These are phyloP conservation scores for Syncephalastrum sp. DNA, from an alignment of 371 early-diverging fungal species.

Conservation along the genomic window DNA sequence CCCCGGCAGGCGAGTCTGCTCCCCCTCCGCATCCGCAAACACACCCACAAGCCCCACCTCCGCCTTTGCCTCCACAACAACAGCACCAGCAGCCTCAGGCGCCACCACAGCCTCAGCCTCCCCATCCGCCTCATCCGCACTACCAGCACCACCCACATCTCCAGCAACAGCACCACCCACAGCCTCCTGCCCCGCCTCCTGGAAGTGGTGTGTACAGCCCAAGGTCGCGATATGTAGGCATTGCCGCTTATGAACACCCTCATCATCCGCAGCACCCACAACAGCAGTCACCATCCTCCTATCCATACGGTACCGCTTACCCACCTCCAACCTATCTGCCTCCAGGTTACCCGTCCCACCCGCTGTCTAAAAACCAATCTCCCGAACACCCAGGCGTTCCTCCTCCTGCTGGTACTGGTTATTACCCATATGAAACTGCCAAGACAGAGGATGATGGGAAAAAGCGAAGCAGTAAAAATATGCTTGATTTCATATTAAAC, in stretches of 20 bases:
- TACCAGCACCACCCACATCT: conserved; percentile 19
- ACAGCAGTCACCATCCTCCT: conserved; percentile 5
- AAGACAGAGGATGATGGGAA: background rate
- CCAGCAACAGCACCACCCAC: conserved; percentile 13
- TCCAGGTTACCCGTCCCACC: background rate
- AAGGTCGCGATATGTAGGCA: too few species aligned
- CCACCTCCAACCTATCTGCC: conserved; percentile 1
- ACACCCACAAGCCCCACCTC: background rate
- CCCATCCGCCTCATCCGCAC: background rate
- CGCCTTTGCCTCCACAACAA: background rate
- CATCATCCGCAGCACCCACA: conserved; percentile 3
- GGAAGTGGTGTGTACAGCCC: background rate
- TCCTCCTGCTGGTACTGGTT: background rate
- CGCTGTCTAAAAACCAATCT: background rate
- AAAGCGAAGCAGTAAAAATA: conserved; percentile 23
- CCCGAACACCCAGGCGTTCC: background rate
- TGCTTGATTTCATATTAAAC: conserved; percentile 33
- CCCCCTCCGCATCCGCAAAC: background rate
- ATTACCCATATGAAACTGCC: too few species aligned
- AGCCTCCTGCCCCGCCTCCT: background rate
- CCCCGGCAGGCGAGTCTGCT: background rate
- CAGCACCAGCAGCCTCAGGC: conserved; percentile 15
- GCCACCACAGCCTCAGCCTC: conserved; percentile 13
- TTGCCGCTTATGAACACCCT: background rate
- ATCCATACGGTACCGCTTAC: background rate